These are phyloP conservation scores for Calocybe cyanea DNA, from an alignment of 768 basidiomycete species.

Conservation along the genomic window DNA sequence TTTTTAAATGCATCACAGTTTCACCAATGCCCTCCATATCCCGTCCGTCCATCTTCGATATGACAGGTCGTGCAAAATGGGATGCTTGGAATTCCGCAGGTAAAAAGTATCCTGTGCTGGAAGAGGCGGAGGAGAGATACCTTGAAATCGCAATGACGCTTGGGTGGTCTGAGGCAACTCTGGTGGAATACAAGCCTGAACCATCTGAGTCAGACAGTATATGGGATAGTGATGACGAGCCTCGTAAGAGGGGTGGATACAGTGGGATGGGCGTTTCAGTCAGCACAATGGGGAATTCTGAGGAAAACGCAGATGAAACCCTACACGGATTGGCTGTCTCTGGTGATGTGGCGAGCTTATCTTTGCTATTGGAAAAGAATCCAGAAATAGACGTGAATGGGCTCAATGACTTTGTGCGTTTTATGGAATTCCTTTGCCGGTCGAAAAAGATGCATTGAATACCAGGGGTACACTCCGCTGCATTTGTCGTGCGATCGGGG, in stretches of 20 bases:
- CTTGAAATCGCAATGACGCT: constrained; percentile 61
- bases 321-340: constrained; percentile 63
- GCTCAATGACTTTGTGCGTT: constrained; percentile 70
- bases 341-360: constrained; percentile 46
- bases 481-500: constrained; percentile 89
- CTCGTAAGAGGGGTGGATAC: constrained; percentile 23
- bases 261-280: constrained; percentile 59
- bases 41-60: constrained; percentile 75
- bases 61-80: constrained; percentile 82
- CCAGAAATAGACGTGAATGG: constrained; percentile 50
- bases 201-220: constrained; percentile 28
- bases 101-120: constrained; percentile 39
- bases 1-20: constrained; percentile 75
- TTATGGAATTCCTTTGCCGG: background rate
- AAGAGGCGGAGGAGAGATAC: constrained; percentile 61
- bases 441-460: constrained; percentile 1
- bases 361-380: constrained; percentile 37
- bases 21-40: constrained; percentile 48
- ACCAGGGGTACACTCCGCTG: constrained; percentile 82
- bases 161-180: constrained; percentile 54
- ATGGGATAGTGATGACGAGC: constrained; percentile 41
- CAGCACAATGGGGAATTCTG: constrained; percentile 50
- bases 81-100: constrained; percentile 68
- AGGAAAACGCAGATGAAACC: constrained; percentile 31
- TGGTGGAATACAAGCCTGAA: constrained; percentile 8